phyloP scores from a whole-genome alignment of 2,329 filamentous ascomycete genomes.

The Acrocalymma vagum region DNA sequence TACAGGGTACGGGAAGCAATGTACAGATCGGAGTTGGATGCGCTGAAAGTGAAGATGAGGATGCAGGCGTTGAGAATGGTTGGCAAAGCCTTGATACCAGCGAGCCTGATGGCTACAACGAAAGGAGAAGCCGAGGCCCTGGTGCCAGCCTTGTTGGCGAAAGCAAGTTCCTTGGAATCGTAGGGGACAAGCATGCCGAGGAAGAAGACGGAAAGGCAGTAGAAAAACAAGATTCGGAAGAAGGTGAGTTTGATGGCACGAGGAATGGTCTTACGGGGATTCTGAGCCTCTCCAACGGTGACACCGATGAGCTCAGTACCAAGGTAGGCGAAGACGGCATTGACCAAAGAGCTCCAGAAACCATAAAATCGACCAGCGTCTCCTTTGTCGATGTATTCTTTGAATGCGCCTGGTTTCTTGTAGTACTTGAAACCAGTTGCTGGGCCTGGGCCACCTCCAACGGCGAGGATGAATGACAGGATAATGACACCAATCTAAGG shows the following conservation, averaged over 20 bases:
- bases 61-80: conserved; percentile 79
- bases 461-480: conserved; percentile 52
- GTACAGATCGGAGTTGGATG: conserved; percentile 81
- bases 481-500: conserved; percentile 52
- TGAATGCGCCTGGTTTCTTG: conserved; percentile 55
- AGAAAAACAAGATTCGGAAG: conserved; percentile 84
- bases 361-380: conserved; percentile 52
- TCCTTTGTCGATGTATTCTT: conserved; percentile 45
- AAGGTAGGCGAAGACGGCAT: conserved; percentile 80
- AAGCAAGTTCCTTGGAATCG: conserved; percentile 67
- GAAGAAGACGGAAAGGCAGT: conserved; percentile 76
- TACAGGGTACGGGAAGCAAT: conserved; percentile 77
- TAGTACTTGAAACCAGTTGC: conserved; percentile 57
- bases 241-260: conserved; percentile 82
- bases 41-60: conserved; percentile 78
- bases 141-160: conserved; percentile 60
- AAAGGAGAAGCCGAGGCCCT: conserved; percentile 75
- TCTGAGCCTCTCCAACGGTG: conserved; percentile 81
- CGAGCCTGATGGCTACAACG: conserved; percentile 74
- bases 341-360: conserved; percentile 75
- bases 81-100: conserved; percentile 69
- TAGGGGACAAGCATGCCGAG: conserved; percentile 81
- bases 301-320: conserved; percentile 78
- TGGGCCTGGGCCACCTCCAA: conserved; percentile 52
- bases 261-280: conserved; percentile 79